phyloP scores from a whole-genome alignment of 192 early-diverging fungal genomes.

The Backusella westeae region DNA sequence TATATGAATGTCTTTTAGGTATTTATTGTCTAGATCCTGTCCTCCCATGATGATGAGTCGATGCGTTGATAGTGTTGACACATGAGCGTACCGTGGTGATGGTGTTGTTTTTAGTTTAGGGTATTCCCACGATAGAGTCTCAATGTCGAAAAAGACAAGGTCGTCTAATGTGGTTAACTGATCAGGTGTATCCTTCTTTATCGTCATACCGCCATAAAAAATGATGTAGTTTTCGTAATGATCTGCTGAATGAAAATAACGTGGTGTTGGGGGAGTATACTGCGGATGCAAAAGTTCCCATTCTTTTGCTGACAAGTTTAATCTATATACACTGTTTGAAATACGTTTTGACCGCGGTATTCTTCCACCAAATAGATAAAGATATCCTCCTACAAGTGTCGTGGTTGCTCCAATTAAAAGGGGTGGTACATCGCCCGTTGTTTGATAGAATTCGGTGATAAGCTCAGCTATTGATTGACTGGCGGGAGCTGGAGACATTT shows the following conservation, averaged over 20 bases:
- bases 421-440: conserved; percentile 71
- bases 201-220: conserved; percentile 76
- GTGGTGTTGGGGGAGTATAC: conserved; percentile 40
- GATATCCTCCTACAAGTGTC: conserved; percentile 56
- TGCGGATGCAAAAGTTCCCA: conserved; percentile 47
- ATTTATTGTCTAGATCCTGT: conserved; percentile 71
- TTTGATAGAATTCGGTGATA: conserved; percentile 35
- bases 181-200: conserved; percentile 58
- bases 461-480: conserved; percentile 27
- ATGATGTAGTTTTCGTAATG: conserved; percentile 63
- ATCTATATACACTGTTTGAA: conserved; percentile 66
- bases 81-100: conserved; percentile 71
- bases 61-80: conserved; percentile 61
- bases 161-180: conserved; percentile 63
- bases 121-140: conserved; percentile 57
- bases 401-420: conserved; percentile 73
- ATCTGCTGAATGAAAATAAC: conserved; percentile 73
- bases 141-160: conserved; percentile 62
- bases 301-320: conserved; percentile 56
- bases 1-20: conserved; percentile 74
- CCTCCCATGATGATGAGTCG: conserved; percentile 69
- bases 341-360: conserved; percentile 63
- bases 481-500: conserved; percentile 1
- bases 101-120: conserved; percentile 47
- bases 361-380: conserved; percentile 77